Evolutionary conservation across 148 eudicot species (phyloP), one percentile per base, ranked within the genome.

Genomic region (Bassia scoparia): DNA sequence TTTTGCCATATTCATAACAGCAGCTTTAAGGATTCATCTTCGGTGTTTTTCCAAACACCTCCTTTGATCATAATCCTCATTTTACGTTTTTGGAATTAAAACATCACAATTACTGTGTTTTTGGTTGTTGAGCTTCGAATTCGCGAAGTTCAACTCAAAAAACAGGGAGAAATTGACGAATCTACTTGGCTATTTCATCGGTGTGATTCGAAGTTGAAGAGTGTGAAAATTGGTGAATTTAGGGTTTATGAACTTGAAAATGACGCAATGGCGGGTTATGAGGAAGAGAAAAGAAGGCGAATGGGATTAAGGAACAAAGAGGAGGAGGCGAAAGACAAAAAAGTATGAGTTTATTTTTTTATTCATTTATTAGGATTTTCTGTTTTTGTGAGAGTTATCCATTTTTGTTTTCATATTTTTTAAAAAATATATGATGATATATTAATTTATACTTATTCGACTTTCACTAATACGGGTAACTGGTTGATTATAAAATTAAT

Each of bases 11-110:
- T 61, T 95, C 97, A 95, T 95, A 21, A 95, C 97, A 0, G 99
- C 97, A 1, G 99, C 97, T 55, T 95, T 90, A 34, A 95, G 73
- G 66, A 90, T 95, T 95, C 97, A 79, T 95, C 99, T 72, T 95
- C 97, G 41, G 96, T 92, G 89, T 95, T 95, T 78, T 95, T 95
- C 99, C 99, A 95, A 67, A 95, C 99, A 55, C 99, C 97, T 7
- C 99, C 99, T 82, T 95, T 95, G 50, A 95, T 91, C 99, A 89
- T 95, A 67, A 95, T 95, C 99, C 96, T 95, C 99, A 95, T 95
- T 73, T 91, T 76, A 38, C 44, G 62, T 62, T n/a, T 63, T 72
- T 72, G 54, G 37, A 20, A 66, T 63, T 16, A 5, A 78, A 14
- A n/a, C n/a, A n/a, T 66, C 48, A 66, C 52, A 66, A 66, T 41